These are phyloP conservation scores for Westerdykella ornata DNA, from an alignment of 2,329 filamentous ascomycete genomes.

Conservation along the genomic window DNA sequence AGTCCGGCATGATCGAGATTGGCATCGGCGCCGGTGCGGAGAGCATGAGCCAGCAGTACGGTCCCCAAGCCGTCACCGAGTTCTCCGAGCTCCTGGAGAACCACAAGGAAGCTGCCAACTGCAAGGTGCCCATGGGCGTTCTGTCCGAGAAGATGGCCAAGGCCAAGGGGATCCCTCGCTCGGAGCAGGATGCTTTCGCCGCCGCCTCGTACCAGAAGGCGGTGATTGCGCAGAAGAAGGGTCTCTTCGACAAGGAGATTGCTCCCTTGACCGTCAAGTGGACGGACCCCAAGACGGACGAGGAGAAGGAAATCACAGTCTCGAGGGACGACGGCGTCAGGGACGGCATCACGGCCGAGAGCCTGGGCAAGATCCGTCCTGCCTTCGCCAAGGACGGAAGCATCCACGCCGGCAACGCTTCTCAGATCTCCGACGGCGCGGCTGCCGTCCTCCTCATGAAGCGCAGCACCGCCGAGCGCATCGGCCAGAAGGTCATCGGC, in stretches of 20 bases:
- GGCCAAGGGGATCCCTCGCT: conserved; percentile 65
- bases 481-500: conserved; percentile 83
- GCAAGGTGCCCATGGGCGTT: conserved; percentile 95
- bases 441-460: conserved; percentile 95
- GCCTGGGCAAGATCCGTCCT: conserved; percentile 80
- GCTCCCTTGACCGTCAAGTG: conserved; percentile 77
- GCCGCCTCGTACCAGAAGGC: conserved; percentile 92
- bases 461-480: conserved; percentile 78
- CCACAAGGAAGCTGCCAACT: conserved; percentile 79
- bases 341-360: conserved; percentile 76
- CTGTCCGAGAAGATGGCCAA: conserved; percentile 93
- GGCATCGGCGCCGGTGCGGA: conserved; percentile 93
- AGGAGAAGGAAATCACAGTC: conserved; percentile 77
- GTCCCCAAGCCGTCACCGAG: conserved; percentile 79
- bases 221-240: conserved; percentile 70
- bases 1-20: conserved; percentile 85
- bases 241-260: conserved; percentile 92
- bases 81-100: conserved; percentile 84
- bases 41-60: conserved; percentile 92
- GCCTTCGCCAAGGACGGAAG: conserved; percentile 86
- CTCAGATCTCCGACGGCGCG: conserved; percentile 87
- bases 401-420: conserved; percentile 95
- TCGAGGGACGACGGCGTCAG: conserved; percentile 82
- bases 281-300: conserved; percentile 83
- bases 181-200: conserved; percentile 83